Evolutionary conservation across 495 filamentous ascomycete species (phyloP).

Genomic region (Tuber microsphaerosporum): DNA sequence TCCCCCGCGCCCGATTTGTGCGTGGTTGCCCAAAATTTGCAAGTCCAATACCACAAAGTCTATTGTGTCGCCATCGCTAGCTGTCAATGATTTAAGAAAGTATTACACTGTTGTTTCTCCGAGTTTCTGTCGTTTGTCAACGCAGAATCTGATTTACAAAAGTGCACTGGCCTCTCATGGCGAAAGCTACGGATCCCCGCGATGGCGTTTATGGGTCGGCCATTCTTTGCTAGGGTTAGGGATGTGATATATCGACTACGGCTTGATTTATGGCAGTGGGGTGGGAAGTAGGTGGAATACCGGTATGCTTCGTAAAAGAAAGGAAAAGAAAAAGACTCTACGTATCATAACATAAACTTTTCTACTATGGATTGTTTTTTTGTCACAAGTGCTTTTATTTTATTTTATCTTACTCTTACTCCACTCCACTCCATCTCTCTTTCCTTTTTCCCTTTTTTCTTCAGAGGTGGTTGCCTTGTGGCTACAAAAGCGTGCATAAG

Average conservation of each 20-base stretch:
- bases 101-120: neutral
- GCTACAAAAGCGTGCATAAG: neutral
- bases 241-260: neutral
- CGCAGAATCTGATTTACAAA: neutral
- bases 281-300: neutral
- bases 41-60: neutral
- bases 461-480: neutral
- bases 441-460: neutral
- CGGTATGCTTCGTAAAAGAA: neutral
- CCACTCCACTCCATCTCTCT: neutral
- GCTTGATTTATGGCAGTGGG: neutral
- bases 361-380: neutral
- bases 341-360: neutral
- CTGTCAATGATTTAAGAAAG: neutral
- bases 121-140: neutral
- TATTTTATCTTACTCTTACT: too few relatives aligned
- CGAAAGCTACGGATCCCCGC: neutral
- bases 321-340: neutral
- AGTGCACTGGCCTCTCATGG: neutral
- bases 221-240: neutral
- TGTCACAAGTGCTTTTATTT: neutral
- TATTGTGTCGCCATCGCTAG: neutral
- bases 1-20: neutral
- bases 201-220: neutral
- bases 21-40: neutral